These are phyloP conservation scores for Tolypocladium tropicale DNA, from an alignment of 2,329 filamentous ascomycete species.

Conservation along the genomic window DNA sequence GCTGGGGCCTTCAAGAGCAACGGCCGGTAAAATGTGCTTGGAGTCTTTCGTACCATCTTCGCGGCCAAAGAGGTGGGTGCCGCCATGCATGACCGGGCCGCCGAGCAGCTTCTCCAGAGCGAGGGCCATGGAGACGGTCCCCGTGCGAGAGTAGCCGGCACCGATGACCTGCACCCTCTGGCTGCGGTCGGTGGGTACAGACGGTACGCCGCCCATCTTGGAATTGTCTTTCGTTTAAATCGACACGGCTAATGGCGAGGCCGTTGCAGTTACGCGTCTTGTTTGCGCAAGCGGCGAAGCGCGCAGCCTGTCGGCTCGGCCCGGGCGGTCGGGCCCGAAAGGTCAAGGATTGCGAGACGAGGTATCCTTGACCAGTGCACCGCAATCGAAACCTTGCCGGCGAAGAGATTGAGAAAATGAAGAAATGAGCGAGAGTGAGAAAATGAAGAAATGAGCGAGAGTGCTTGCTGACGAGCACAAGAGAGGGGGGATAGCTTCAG, in stretches of 20 bases:
- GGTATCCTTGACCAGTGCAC: not conserved
- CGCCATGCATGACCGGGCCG: conserved; percentile 38
- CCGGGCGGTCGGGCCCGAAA: not conserved
- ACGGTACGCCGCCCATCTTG: conserved; percentile 17
- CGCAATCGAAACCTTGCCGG: not conserved
- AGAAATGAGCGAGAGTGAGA: not conserved
- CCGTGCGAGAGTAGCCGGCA: conserved; percentile 27
- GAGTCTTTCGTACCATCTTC: conserved; percentile 18
- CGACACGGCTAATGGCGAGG: not conserved
- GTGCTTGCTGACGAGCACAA: not conserved
- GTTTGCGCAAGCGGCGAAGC: not conserved
- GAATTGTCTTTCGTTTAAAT: not conserved
- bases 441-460: not conserved
- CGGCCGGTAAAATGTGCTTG: not conserved
- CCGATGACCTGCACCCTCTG: conserved; percentile 29
- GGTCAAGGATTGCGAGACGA: not conserved
- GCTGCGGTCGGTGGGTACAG: conserved; percentile 19
- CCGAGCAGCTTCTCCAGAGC: conserved; percentile 36
- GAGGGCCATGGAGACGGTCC: conserved; percentile 31
- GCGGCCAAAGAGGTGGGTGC: conserved; percentile 25
- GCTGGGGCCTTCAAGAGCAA: not conserved
- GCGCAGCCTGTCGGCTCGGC: not conserved
- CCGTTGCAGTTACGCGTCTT: not conserved
- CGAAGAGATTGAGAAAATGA: too few relatives aligned
- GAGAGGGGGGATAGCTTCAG: too few relatives aligned